These are phyloP conservation scores for Arachis monticola DNA, from an alignment of 331 rosid species.

Conservation along the genomic window DNA sequence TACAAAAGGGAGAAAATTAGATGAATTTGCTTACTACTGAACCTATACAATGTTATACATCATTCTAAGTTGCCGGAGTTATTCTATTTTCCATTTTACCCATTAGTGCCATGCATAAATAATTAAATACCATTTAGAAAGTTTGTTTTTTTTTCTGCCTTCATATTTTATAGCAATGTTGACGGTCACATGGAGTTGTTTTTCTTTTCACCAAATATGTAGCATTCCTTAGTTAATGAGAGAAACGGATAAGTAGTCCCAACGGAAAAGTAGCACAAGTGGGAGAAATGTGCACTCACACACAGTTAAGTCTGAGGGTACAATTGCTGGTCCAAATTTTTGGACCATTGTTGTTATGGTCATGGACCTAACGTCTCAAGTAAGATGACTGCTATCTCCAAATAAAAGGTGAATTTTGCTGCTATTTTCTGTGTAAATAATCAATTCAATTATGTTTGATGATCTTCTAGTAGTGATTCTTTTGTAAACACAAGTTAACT, in stretches of 20 bases:
- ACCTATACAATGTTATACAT: no score
- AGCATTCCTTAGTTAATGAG: background rate
- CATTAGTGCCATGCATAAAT: background rate
- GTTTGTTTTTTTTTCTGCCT: background rate
- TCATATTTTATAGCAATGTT: background rate
- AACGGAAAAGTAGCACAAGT: background rate
- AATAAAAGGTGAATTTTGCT: background rate
- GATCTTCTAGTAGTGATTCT: background rate
- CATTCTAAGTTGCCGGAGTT: no score
- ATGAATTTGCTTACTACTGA: no score
- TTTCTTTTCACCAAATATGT: no score
- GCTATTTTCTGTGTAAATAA: background rate
- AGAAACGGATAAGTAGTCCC: background rate
- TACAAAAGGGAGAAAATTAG: background rate
- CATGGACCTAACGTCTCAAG: background rate
- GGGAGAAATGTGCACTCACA: background rate
- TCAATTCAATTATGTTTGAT: background rate
- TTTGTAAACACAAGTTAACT: background rate
- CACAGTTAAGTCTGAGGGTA: background rate
- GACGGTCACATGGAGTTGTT: no score
- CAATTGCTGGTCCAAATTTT: constrained; percentile 26
- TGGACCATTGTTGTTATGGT: background rate
- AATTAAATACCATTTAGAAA: background rate
- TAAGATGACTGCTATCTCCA: background rate
- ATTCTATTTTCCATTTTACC: no score